phyloP scores from a whole-genome alignment of 2,329 filamentous ascomycete genomes.

The Pseudofabraea citricarpa region DNA sequence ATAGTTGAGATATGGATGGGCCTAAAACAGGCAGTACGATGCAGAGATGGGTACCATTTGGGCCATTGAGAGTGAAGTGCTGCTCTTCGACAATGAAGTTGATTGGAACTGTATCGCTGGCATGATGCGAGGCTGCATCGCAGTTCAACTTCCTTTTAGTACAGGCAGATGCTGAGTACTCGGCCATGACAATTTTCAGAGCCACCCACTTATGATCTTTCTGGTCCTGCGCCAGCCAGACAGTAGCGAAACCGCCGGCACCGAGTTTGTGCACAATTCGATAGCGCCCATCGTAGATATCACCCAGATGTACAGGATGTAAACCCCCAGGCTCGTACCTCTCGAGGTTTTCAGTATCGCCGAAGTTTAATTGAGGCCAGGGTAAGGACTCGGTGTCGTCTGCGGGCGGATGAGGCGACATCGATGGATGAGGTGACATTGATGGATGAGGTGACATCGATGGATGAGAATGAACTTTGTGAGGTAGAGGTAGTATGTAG shows the following conservation, averaged over 20 bases:
- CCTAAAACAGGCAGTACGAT: conserved; percentile 30
- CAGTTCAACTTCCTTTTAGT: conserved; percentile 8
- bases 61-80: conserved; percentile 26
- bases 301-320: conserved; percentile 37
- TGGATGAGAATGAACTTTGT: too few relatives aligned
- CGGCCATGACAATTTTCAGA: conserved; percentile 28
- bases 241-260: conserved; percentile 36
- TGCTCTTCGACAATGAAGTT: conserved; percentile 5
- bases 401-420: too few relatives aligned
- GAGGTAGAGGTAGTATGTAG: too few relatives aligned
- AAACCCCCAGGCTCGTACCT: conserved; percentile 29
- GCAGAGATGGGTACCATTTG: conserved; percentile 31
- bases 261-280: conserved; percentile 38
- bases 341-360: conserved; percentile 4
- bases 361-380: too few relatives aligned
- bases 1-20: conserved; percentile 20
- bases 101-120: background rate
- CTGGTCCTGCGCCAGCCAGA: conserved; percentile 36
- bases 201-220: conserved; percentile 21
- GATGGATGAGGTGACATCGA: too few relatives aligned
- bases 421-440: too few relatives aligned
- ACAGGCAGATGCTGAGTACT: conserved; percentile 9
- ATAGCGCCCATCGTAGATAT: conserved; percentile 37
- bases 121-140: conserved; percentile 1
- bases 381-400: too few relatives aligned